Percentiles rank a stretch among this genome's conserved stretches.
Evolutionary conservation across 208 protist species (phyloP).

Genomic region (Trichomonas vaginalis): DNA sequence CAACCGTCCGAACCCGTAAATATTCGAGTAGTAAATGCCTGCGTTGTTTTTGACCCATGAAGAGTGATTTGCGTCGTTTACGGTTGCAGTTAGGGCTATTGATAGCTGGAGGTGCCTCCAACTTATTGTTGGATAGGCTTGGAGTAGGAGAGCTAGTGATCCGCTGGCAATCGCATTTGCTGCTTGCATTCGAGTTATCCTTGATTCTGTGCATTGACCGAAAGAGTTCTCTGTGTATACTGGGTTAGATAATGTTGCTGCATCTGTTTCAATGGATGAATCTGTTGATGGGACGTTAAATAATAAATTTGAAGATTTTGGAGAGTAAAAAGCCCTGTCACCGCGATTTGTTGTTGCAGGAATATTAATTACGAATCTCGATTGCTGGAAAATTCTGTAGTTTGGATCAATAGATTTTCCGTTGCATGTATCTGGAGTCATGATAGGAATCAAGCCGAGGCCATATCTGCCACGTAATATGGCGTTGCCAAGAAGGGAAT

Average conservation of each 20-base stretch:
- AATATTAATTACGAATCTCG: not conserved
- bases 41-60: not conserved
- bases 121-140: not conserved
- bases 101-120: not conserved
- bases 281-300: not conserved
- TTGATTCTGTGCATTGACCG: not conserved
- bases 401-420: not conserved
- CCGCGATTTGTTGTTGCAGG: not conserved
- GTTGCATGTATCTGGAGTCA: not conserved
- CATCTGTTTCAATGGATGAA: not conserved
- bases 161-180: not conserved
- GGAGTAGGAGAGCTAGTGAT: not conserved
- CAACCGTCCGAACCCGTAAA: not conserved
- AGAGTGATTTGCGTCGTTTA: not conserved
- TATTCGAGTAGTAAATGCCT: not conserved
- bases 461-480: not conserved
- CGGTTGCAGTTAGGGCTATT: not conserved
- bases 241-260: not conserved
- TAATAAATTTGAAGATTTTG: not conserved
- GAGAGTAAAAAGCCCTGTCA: not conserved
- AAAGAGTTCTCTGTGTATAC: not conserved
- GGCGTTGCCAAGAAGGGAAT: not conserved
- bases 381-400: not conserved
- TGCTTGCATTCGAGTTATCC: not conserved
- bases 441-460: not conserved